Evolutionary conservation across 1,139 yeast genomes (phyloP), one percentile per base, ranked within the genome.

Genomic region (Torulaspora pretoriensis): DNA sequence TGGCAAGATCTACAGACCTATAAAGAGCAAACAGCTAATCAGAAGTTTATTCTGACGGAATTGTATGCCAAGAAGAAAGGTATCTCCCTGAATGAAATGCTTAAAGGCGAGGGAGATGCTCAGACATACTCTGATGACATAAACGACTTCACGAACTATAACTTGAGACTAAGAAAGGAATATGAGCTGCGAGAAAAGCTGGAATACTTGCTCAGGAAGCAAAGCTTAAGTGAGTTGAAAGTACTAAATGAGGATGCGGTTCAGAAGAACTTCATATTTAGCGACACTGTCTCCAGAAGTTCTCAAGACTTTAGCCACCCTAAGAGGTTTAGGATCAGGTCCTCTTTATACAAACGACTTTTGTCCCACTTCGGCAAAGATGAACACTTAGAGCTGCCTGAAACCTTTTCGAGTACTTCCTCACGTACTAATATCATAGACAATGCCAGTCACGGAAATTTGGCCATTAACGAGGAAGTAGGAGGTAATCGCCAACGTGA

Each of bases 161-260:
- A 58, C 34, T 38, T 36, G 13, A 54, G 49, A 32, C 54, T 59
- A 3, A 48, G 50, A 29, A 47, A 46, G 30, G 63, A 60, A 30
- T 55, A 54, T 27, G 50, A 45, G 22, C 29, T 59, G 22, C 44
- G 64, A 37, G 59, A 55, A 6, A 59, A 54, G 36, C 12, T 59
- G 34, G 59, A 59, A 28, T 38, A 40, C 9, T n/a, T 59, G 3
- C 35, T 60, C 9, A 43, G 46, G 10, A 46, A 49, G 23, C 47
- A 47, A 9, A 49, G 46, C 26, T 42, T 40, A 8, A 50, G 53
- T 7, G 48, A 48, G 19, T 41, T 59, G 4, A 49, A 53, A 38
- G 52, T 59, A 3, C 40, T 56, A n/a, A 49, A 45, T 34, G 49
- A 47, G 8, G 51, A 46, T 16, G 34, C 41, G 3, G 42, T 59